Percentiles rank a stretch among this genome's conserved stretches.
Evolutionary conservation across 768 basidiomycete species (phyloP).

Genomic region (Calocybe indica): DNA sequence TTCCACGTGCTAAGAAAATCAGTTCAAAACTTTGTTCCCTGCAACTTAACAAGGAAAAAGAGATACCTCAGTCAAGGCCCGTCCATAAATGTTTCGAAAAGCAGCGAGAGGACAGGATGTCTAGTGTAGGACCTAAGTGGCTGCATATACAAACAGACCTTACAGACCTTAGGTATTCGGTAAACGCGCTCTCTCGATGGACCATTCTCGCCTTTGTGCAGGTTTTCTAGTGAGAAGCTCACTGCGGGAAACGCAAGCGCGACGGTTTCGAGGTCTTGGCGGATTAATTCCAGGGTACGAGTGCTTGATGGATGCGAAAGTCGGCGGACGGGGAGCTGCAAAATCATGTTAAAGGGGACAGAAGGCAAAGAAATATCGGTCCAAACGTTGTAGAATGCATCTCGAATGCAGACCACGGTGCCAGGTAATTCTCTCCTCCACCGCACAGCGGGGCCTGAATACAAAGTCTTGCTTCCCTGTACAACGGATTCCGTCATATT

Average conservation of each 20-base stretch:
- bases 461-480: slow-evolving; percentile 63
- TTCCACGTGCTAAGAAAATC: slow-evolving; percentile 55
- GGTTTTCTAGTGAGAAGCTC: slow-evolving; percentile 61
- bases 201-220: slow-evolving; percentile 26
- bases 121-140: slow-evolving; percentile 29
- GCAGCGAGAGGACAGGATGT: slow-evolving; percentile 55
- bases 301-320: slow-evolving; percentile 56
- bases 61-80: slow-evolving; percentile 62
- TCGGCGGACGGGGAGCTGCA: slow-evolving; percentile 76
- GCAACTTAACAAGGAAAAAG: background rate
- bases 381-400: slow-evolving; percentile 84
- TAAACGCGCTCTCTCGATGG: slow-evolving; percentile 40
- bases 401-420: slow-evolving; percentile 78
- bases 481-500: background rate
- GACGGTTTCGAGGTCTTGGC: slow-evolving; percentile 65
- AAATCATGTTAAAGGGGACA: slow-evolving; percentile 4
- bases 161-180: slow-evolving; percentile 60
- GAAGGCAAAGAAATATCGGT: background rate
- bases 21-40: slow-evolving; percentile 6
- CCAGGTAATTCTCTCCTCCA: slow-evolving; percentile 72
- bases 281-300: slow-evolving; percentile 61
- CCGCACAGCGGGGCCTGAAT: slow-evolving; percentile 66
- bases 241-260: slow-evolving; percentile 71
- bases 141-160: background rate
- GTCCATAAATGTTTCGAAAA: slow-evolving; percentile 74